These are phyloP conservation scores for Vigna hirtella DNA, from an alignment of 306 rosid genomes.

Conservation along the genomic window DNA sequence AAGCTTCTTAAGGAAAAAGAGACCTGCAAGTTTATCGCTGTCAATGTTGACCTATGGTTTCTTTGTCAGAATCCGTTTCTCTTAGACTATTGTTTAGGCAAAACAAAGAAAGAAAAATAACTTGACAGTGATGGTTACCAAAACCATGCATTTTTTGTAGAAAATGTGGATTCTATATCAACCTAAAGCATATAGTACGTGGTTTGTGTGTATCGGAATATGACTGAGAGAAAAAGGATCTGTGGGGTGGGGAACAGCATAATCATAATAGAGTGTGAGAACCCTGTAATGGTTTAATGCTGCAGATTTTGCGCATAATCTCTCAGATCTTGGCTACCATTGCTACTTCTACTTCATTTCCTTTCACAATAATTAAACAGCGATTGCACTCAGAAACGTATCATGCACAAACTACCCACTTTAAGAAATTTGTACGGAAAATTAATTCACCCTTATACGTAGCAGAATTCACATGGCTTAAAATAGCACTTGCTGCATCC, in stretches of 20 bases:
- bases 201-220: background rate
- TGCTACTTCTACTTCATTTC: conserved; percentile 35
- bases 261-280: conserved; percentile 42
- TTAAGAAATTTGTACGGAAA: conserved; percentile 39
- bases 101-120: conserved; percentile 9
- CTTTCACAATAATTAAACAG: conserved; percentile 34
- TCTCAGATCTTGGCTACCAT: conserved; percentile 26
- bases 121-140: conserved; percentile 4
- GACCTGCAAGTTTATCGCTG: too few relatives aligned
- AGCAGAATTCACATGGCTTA: conserved; percentile 57
- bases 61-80: conserved; percentile 5
- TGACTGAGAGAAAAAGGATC: conserved; percentile 25
- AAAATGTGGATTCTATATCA: too few relatives aligned
- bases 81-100: conserved; percentile 9
- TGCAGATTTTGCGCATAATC: conserved; percentile 48
- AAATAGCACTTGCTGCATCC: conserved; percentile 22
- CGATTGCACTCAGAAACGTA: conserved; percentile 32
- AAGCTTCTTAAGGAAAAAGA: too few relatives aligned
- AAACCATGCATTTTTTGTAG: background rate
- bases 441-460: conserved; percentile 18
- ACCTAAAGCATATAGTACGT: too few relatives aligned
- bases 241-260: conserved; percentile 34
- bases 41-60: background rate
- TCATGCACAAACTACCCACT: conserved; percentile 34
- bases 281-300: conserved; percentile 38